Evolutionary conservation across 805 yeast genomes (phyloP).

Genomic region (Hanseniaspora nectarophila): DNA sequence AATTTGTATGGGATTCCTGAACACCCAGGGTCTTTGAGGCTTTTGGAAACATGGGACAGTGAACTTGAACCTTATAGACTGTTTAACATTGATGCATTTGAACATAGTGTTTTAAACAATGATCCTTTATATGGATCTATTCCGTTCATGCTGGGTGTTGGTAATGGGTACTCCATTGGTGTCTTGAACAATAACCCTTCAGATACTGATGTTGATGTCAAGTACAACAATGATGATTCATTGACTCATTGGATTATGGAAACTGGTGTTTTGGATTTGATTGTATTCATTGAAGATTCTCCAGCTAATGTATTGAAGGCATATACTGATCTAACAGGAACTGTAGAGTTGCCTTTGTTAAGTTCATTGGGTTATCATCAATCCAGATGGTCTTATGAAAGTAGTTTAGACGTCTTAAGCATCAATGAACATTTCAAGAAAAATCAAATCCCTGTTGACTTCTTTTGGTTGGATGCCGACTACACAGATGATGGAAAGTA

Average conservation of each 20-base stretch:
- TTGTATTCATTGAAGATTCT: slow-evolving; percentile 49
- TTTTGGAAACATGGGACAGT: slow-evolving; percentile 50
- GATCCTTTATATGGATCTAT: slow-evolving; percentile 93
- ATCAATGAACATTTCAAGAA: slow-evolving; percentile 62
- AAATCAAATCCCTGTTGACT: slow-evolving; percentile 69
- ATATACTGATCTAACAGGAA: slow-evolving; percentile 65
- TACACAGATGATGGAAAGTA: slow-evolving; percentile 78
- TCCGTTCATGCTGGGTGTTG: slow-evolving; percentile 70
- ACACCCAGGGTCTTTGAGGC: slow-evolving; percentile 70
- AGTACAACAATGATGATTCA: slow-evolving; percentile 24
- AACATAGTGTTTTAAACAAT: slow-evolving; percentile 70
- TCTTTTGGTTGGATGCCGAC: slow-evolving; percentile 90
- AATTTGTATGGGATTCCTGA: slow-evolving; percentile 93
- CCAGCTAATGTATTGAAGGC: slow-evolving; percentile 45
- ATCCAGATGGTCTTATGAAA: slow-evolving; percentile 94
- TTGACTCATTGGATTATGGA: slow-evolving; percentile 90
- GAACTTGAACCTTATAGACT: slow-evolving; percentile 64
- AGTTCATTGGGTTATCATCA: slow-evolving; percentile 88
- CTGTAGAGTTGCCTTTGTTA: slow-evolving; percentile 56
- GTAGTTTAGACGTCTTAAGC: slow-evolving; percentile 69
- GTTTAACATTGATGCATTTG: slow-evolving; percentile 89
- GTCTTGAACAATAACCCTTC: slow-evolving; percentile 88
- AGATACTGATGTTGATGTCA: slow-evolving; percentile 77
- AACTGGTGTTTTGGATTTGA: slow-evolving; percentile 67
- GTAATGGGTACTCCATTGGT: slow-evolving; percentile 50